Percentiles rank a stretch among this genome's conserved stretches.
Conservation (phyloP, 352 stramenopile genomes). For the Pelagophyceae sp. region DNA sequence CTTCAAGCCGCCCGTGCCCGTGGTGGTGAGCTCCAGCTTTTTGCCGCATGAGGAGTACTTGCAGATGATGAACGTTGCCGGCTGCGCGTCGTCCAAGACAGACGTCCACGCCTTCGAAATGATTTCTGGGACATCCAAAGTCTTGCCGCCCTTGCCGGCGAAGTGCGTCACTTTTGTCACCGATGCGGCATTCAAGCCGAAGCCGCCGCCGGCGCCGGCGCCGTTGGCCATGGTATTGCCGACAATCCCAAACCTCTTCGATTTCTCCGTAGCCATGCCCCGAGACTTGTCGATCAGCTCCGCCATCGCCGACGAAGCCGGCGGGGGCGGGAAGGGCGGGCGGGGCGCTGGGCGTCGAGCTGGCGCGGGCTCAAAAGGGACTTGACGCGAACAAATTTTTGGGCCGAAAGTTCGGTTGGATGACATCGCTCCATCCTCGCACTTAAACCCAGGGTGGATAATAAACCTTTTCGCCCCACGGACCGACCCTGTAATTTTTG, state of each 20-base stretch:
- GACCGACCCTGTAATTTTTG: too few species aligned
- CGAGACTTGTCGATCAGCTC: conserved; percentile 6
- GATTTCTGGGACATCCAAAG: conserved; percentile 1
- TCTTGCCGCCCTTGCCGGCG: conserved; percentile 11
- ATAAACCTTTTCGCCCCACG: too few species aligned
- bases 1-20: conserved; percentile 15
- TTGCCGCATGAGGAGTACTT: conserved; percentile 23
- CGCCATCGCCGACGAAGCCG: neutral
- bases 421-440: too few species aligned
- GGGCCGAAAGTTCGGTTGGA: too few species aligned
- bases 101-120: conserved; percentile 16
- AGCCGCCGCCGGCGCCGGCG: conserved; percentile 23
- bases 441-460: too few species aligned
- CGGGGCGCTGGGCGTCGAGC: too few species aligned
- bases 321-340: too few species aligned
- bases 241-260: neutral
- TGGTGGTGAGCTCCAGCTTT: conserved; percentile 10
- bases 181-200: conserved; percentile 24
- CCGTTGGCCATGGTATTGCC: neutral
- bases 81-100: conserved; percentile 23
- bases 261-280: neutral
- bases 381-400: too few species aligned
- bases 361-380: too few species aligned
- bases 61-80: conserved; percentile 11
- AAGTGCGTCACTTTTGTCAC: conserved; percentile 23